A percentile compares a stretch with the other conserved stretches of the same genome.
Evolutionary conservation across 805 yeast genomes (phyloP).

Genomic region (Candida nanaspora): DNA sequence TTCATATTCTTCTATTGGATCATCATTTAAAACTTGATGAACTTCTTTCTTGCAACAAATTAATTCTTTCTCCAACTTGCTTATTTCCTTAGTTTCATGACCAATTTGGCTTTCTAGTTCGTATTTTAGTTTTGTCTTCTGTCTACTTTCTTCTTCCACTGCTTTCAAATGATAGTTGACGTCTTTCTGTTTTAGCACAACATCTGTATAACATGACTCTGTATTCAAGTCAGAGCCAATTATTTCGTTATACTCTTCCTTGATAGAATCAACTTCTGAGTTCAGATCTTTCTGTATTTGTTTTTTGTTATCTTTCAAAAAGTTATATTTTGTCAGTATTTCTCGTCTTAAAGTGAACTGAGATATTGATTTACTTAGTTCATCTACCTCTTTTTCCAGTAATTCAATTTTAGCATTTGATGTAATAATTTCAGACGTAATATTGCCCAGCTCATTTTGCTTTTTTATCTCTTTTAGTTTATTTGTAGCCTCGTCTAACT

Average conservation of each 20-base stretch:
- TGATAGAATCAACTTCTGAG: background rate
- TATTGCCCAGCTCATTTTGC: conserved; percentile 17
- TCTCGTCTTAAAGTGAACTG: conserved; percentile 53
- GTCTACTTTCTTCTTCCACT: background rate
- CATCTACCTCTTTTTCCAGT: conserved; percentile 43
- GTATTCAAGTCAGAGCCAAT: background rate
- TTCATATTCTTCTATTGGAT: conserved; percentile 43
- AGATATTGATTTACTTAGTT: conserved; percentile 41
- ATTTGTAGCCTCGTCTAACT: conserved; percentile 25
- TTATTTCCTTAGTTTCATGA: background rate
- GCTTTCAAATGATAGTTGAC: background rate
- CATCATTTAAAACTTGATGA: conserved; percentile 27
- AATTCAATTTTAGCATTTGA: conserved; percentile 29
- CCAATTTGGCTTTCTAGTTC: background rate
- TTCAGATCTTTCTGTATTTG: conserved; percentile 9
- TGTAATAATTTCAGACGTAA: conserved; percentile 29
- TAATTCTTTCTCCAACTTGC: conserved; percentile 3
- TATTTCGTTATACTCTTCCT: conserved; percentile 1
- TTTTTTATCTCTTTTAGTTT: conserved; percentile 27
- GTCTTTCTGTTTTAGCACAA: conserved; percentile 1
- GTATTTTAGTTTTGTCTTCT: conserved; percentile 2
- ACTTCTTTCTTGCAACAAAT: conserved; percentile 5
- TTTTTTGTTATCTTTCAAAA: conserved; percentile 33
- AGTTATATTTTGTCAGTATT: conserved; percentile 42
- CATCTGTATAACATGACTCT: background rate